Evolutionary conservation across 768 basidiomycete genomes (phyloP), one percentile per base, ranked within the genome.

Genomic region (Naganishia friedmannii): DNA sequence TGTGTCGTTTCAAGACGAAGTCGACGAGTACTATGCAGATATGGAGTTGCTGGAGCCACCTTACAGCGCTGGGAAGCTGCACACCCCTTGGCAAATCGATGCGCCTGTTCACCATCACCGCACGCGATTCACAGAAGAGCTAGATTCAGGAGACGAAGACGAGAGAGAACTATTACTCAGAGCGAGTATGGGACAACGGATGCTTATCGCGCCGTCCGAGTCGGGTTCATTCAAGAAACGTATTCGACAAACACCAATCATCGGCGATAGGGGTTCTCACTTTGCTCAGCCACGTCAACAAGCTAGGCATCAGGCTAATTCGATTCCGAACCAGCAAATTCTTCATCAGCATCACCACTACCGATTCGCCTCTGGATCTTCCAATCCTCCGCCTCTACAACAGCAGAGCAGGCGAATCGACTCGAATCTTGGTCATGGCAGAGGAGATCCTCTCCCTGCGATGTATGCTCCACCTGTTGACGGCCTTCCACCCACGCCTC

Each of bases 311-410:
- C 57, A 34, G 10, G 34, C 34, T 12, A 34, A 37, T 23, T 34
- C 31, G 34, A 8, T 39, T 31, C 12, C n/a, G 15, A n/a, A 9
- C n/a, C 57, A 17, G 34, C 57, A 15, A n/a, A 15, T 58, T 19
- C n/a, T 39, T 13, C 57, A 34, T 34, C 57, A 63, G 15, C 60
- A 45, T 63, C 60, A 63, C 13, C 39, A 63, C 60, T 58, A 58
- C 21, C 57, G 34, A 51, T 58, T 37, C 31, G n/a, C 57, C 34
- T 0, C 34, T 1, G 34, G 57, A 8, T 2, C 31, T 42, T 23
- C 17, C 57, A 8, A 17, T 37, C 7, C 9, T 39, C 57, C 31
- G 34, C 57, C 8, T 2, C 34, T 21, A 37, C 48, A 51, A 21
- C 48, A 39, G 10, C 57, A 58, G 13, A 39, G 57, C 19, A 39